A percentile compares a stretch with the other conserved stretches of the same genome.
phyloP scores from a whole-genome alignment of 352 stramenopile species.

The Phytophthora litchii region DNA sequence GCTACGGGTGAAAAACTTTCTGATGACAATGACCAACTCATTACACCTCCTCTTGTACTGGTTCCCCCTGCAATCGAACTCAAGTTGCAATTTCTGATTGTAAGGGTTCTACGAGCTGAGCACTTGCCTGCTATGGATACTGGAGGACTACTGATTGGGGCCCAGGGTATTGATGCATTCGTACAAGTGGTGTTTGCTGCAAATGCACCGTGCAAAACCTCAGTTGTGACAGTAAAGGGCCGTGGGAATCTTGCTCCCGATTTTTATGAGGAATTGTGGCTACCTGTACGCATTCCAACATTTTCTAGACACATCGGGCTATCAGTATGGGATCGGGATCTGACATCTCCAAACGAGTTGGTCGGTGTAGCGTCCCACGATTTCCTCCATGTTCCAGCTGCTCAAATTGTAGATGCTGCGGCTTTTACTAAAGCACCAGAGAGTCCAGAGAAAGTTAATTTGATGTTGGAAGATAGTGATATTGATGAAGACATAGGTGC shows the following conservation, averaged over 20 bases:
- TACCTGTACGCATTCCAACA: constrained; percentile 80
- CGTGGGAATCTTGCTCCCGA: constrained; percentile 48
- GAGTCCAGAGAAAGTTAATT: constrained; percentile 6
- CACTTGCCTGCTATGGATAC: constrained; percentile 85
- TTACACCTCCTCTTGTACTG: constrained; percentile 54
- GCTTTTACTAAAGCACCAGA: neutral
- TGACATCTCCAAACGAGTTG: constrained; percentile 69
- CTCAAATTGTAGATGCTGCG: neutral
- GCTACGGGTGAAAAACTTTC: constrained; percentile 9
- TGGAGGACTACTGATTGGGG: constrained; percentile 28
- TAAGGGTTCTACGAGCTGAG: constrained; percentile 79
- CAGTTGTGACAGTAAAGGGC: constrained; percentile 70
- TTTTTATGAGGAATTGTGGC: constrained; percentile 87
- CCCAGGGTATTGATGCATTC: constrained; percentile 84
- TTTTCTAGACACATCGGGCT: constrained; percentile 75
- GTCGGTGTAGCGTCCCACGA: constrained; percentile 75
- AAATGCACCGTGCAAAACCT: constrained; percentile 49
- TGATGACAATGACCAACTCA: constrained; percentile 13
- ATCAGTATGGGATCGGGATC: constrained; percentile 84
- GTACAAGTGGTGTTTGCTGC: constrained; percentile 75
- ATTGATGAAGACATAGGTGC: constrained; percentile 4
- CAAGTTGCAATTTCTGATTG: constrained; percentile 78
- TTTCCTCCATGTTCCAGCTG: constrained; percentile 61
- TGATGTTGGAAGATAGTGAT: constrained; percentile 17
- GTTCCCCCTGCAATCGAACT: constrained; percentile 81